Evolutionary conservation across 306 rosid genomes (phyloP).

Genomic region (Aeschynomene evenia): DNA sequence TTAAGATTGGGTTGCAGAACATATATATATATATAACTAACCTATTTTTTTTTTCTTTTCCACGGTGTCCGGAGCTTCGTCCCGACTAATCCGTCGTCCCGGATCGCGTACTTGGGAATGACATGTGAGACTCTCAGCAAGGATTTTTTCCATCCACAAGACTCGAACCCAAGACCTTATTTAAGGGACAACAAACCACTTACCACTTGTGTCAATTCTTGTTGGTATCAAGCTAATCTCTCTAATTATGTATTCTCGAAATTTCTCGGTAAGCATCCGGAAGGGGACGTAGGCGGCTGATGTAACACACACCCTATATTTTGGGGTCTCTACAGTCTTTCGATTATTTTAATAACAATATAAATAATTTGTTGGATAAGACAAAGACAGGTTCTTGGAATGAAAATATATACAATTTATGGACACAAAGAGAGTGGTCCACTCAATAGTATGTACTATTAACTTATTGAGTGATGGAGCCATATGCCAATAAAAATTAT

Average conservation of each 20-base stretch:
- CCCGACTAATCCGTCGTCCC: too few relatives aligned
- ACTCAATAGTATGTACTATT: neutral
- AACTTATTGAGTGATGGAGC: neutral
- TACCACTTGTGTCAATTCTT: too few relatives aligned
- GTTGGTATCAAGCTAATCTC: too few relatives aligned
- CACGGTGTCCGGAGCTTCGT: too few relatives aligned
- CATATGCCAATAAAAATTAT: neutral
- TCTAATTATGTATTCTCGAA: neutral
- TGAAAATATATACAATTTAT: neutral
- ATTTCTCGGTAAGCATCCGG: neutral
- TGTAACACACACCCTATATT: neutral
- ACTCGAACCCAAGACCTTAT: too few relatives aligned
- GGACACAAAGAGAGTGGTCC: neutral
- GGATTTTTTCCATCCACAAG: too few relatives aligned
- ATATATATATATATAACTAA: too few relatives aligned
- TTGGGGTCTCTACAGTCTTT: neutral
- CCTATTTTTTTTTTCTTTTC: too few relatives aligned
- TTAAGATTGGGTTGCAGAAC: neutral
- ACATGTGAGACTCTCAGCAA: too few relatives aligned
- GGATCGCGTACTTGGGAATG: too few relatives aligned
- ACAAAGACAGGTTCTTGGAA: conserved; percentile 20
- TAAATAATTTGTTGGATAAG: neutral
- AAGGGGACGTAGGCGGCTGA: conserved; percentile 24
- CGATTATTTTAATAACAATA: too few relatives aligned
- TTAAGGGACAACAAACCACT: too few relatives aligned